These are phyloP conservation scores for Salvia splendens DNA, from an alignment of 257 asterid genomes.

Conservation along the genomic window DNA sequence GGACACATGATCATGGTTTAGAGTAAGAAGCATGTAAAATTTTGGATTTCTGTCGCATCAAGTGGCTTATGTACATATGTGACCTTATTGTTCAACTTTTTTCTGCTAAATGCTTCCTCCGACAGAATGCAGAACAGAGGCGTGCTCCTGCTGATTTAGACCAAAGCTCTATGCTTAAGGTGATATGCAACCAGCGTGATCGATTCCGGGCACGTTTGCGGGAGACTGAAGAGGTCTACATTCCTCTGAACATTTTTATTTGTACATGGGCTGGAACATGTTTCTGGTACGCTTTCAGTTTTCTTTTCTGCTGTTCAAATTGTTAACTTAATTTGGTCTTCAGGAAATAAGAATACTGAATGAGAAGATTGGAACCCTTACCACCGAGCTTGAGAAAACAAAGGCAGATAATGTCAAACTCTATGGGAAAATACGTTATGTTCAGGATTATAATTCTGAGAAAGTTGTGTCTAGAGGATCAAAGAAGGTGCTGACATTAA, in stretches of 20 bases:
- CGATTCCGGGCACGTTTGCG: conserved; percentile 92
- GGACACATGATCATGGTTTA: conserved; percentile 14
- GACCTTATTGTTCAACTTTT: conserved; percentile 24
- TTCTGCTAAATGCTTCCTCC: conserved; percentile 33
- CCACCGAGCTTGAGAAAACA: conserved; percentile 86
- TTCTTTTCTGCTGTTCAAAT: conserved; percentile 25
- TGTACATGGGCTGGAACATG: conserved; percentile 18
- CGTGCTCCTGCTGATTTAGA: conserved; percentile 73
- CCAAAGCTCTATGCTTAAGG: conserved; percentile 97
- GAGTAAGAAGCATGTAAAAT: conserved; percentile 2
- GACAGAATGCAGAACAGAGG: conserved; percentile 77
- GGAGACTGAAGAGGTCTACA: conserved; percentile 93
- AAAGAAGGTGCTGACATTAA: conserved; percentile 70
- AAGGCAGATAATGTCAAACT: conserved; percentile 98
- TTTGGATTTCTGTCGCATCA: conserved; percentile 18
- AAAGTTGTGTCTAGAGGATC: conserved; percentile 96
- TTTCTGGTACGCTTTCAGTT: conserved; percentile 23
- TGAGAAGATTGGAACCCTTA: conserved; percentile 82
- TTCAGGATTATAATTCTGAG: conserved; percentile 97
- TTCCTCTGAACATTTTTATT: conserved; percentile 11
- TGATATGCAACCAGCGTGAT: conserved; percentile 98
- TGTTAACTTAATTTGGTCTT: conserved; percentile 27
- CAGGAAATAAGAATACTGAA: conserved; percentile 94
- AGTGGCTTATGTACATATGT: conserved; percentile 22
- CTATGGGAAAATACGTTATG: conserved; percentile 94